A percentile compares a stretch with the other conserved stretches of the same genome.
These are phyloP conservation scores for Hericium rajendrae DNA, from an alignment of 768 basidiomycete species.

Conservation along the genomic window DNA sequence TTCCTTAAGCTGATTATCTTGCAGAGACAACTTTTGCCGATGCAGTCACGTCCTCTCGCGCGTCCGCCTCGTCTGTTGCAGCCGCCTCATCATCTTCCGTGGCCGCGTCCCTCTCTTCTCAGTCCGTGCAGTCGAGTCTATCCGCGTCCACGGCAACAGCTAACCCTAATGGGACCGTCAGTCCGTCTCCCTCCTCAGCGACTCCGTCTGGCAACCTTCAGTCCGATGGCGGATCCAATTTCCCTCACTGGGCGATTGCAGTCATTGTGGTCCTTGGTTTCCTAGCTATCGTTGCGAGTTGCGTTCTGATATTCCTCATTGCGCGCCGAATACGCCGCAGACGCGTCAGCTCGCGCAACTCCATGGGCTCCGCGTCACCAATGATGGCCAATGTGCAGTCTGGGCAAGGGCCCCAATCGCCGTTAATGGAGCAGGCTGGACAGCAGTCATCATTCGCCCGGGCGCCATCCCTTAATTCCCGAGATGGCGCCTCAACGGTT, in stretches of 20 bases:
- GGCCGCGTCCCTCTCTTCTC: conserved; percentile 14
- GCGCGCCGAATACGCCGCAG: conserved; percentile 51
- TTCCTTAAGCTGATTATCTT: conserved; percentile 10
- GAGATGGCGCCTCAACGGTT: conserved; percentile 66
- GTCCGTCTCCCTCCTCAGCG: not conserved
- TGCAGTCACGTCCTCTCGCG: conserved; percentile 48
- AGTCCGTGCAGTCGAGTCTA: conserved; percentile 17
- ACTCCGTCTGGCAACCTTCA: conserved; percentile 33
- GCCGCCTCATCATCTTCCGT: conserved; percentile 21
- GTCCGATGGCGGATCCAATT: conserved; percentile 29
- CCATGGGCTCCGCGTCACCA: conserved; percentile 71
- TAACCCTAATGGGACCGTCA: conserved; percentile 3
- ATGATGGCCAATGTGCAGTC: conserved; percentile 69
- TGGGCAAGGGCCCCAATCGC: conserved; percentile 37
- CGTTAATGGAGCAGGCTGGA: conserved; percentile 29
- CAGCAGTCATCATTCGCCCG: conserved; percentile 18
- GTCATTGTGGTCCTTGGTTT: conserved; percentile 82
- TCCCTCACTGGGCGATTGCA: conserved; percentile 89
- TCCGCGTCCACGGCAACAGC: conserved; percentile 16
- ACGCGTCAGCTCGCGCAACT: conserved; percentile 50
- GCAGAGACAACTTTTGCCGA: conserved; percentile 72
- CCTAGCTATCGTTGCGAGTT: conserved; percentile 64
- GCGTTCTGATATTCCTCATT: conserved; percentile 63
- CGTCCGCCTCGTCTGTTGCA: conserved; percentile 30
- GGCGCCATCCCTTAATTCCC: conserved; percentile 24